Evolutionary conservation across 2,329 filamentous ascomycete genomes (phyloP), one percentile per base, ranked within the genome.

Genomic region (Juglanconis juglandina): DNA sequence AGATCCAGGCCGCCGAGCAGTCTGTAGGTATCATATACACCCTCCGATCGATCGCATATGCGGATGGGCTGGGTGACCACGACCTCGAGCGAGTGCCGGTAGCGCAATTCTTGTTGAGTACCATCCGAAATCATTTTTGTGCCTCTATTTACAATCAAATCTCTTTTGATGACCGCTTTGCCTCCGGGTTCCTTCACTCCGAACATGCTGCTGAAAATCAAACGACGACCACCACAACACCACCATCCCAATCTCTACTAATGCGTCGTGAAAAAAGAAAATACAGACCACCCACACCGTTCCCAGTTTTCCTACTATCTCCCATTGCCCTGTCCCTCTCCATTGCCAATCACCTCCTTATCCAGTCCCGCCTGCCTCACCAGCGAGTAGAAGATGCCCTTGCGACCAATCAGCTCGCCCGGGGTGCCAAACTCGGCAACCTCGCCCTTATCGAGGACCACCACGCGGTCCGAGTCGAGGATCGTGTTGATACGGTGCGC

Each of bases 401-500:
- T 86, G 70, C 83, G 82, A 74, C 86, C 86, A 64, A 96, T 85
- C 60, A 99, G 80, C 64, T 88, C 87, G 44, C 85, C 80, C 2
- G 95, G 95, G 6, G 88, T 92, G 73, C 96, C 95, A 74, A 97
- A 99, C 74, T 99, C 95, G 53, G 88, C 89, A 47, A 99, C 93
- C 68, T 87, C 85, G 48, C 95, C 95, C 74, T 90, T 89, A 71
- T 98, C 92, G 5, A 99, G 84, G 53, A 99, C 95, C 41, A 99
- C 88, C 64, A 99, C 95, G 54, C 93, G 87, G 77, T 99, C 94
- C 63, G 83, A 86, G 73, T 89, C 87, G 35, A 99, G 83, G 69
- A 99, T 98, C 10, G 95, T 99, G 78, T 98, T 98, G 79, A 99
- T 96, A 58, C 95, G 88, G 78, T 99, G 95, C 33, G 95, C 95